phyloP scores from a whole-genome alignment of 257 asterid genomes.

The Gentiana straminea region DNA sequence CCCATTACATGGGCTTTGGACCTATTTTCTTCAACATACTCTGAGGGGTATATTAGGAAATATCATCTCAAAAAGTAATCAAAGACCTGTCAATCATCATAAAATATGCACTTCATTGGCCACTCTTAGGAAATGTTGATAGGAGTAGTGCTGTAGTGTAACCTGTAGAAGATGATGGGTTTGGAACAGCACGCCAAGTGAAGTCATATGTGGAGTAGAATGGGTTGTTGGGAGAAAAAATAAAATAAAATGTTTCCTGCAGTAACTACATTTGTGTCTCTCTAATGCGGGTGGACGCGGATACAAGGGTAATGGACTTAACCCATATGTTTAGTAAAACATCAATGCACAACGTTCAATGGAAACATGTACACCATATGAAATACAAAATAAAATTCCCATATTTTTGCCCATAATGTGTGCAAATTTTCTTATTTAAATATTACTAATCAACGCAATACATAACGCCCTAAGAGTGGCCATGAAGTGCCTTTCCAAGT shows the following conservation, averaged over 20 bases:
- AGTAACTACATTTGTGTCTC: conserved; percentile 38
- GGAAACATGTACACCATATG: conserved; percentile 6
- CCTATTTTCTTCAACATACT: not conserved
- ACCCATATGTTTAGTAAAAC: conserved; percentile 24
- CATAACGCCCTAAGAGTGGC: conserved; percentile 6
- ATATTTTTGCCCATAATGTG: conserved; percentile 15
- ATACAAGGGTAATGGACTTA: conserved; percentile 26
- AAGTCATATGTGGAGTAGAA: conserved; percentile 31
- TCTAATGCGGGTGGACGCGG: conserved; percentile 25
- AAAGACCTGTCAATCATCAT: too few relatives aligned
- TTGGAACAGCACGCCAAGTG: conserved; percentile 42
- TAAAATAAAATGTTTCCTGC: conserved; percentile 41
- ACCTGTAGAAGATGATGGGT: conserved; percentile 11
- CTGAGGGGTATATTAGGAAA: too few relatives aligned
- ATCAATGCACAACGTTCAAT: conserved; percentile 37
- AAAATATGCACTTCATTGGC: too few relatives aligned
- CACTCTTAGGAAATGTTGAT: not conserved
- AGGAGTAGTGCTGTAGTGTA: not conserved
- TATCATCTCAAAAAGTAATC: too few relatives aligned
- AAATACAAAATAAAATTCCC: conserved; percentile 16
- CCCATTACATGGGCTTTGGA: not conserved
- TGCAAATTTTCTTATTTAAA: not conserved
- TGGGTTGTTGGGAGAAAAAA: conserved; percentile 17
- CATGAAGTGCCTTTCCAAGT: conserved; percentile 23
- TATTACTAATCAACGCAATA: not conserved